Conservation (phyloP, 1,284 basidiomycete genomes). For the Puccinia hordei region DNA sequence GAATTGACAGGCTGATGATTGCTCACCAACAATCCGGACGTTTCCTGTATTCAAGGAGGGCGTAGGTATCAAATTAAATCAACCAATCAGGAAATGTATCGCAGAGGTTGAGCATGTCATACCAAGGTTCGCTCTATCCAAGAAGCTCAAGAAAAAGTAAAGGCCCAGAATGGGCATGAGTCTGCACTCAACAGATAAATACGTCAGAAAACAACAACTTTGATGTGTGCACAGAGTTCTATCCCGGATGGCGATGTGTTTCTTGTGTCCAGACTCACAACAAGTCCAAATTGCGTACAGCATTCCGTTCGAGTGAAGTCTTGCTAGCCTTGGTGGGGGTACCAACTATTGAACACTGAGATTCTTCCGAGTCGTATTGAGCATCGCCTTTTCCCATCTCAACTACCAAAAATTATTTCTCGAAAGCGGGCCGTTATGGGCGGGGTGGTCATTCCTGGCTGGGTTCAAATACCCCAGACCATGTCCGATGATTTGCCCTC, state of each 20-base stretch:
- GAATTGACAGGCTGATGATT: background rate
- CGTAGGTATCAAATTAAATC: background rate
- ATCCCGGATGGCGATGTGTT: background rate
- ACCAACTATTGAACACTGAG: background rate
- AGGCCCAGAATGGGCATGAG: conserved; percentile 25
- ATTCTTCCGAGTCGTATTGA: background rate
- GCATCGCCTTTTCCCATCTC: background rate
- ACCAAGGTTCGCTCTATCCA: conserved; percentile 31
- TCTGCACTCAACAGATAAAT: conserved; percentile 1
- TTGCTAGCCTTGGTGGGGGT: background rate
- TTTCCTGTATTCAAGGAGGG: background rate
- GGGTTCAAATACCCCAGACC: no score
- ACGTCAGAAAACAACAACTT: background rate
- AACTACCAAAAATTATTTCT: background rate
- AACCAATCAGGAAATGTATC: background rate
- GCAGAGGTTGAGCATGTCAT: background rate
- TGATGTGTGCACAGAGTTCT: background rate
- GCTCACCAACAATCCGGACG: conserved; percentile 23
- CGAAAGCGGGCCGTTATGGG: no score
- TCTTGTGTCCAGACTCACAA: background rate
- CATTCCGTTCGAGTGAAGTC: background rate
- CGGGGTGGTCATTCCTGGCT: no score
- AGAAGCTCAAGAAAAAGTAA: conserved; percentile 43
- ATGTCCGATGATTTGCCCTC: no score
- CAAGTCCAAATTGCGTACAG: background rate